Percentiles rank a stretch among this genome's conserved stretches.
phyloP scores from a whole-genome alignment of 225 moss, liverwort and hornwort genomes.

The Bryum argenteum region DNA sequence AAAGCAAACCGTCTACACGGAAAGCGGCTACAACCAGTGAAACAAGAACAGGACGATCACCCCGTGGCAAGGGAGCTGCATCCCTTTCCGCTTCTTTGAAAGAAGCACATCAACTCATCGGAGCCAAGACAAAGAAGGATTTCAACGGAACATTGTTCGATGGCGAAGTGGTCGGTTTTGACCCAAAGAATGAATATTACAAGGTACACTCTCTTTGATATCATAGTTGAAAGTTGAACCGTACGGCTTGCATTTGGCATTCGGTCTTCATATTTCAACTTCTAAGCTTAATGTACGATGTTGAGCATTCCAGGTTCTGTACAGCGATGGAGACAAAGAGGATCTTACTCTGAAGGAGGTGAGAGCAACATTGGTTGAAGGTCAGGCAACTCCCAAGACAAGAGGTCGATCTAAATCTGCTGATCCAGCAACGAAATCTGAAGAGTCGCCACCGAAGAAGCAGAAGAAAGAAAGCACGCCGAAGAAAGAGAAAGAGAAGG shows the following conservation, averaged over 20 bases:
- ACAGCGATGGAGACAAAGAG: constrained; percentile 54
- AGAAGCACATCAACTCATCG: constrained; percentile 53
- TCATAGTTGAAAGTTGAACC: too few relatives aligned
- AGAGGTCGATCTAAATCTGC: constrained; percentile 46
- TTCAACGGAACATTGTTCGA: constrained; percentile 28
- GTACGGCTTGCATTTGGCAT: too few relatives aligned
- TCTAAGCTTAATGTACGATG: constrained; percentile 11
- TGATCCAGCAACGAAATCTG: constrained; percentile 38
- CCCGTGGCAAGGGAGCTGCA: constrained; percentile 48
- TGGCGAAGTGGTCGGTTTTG: constrained; percentile 53
- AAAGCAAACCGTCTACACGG: constrained; percentile 57
- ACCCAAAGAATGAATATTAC: constrained; percentile 48
- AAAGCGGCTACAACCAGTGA: constrained; percentile 48
- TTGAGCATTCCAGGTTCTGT: constrained; percentile 41
- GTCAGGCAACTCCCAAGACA: constrained; percentile 45
- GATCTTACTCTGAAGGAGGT: constrained; percentile 49
- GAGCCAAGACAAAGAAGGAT: constrained; percentile 42
- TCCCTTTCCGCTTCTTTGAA: constrained; percentile 28
- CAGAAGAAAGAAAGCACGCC: constrained; percentile 46
- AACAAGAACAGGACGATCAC: constrained; percentile 43
- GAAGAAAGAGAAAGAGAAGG: constrained; percentile 60
- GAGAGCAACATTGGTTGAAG: constrained; percentile 41
- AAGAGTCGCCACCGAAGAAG: constrained; percentile 51
- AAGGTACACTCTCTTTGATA: constrained; percentile 30
- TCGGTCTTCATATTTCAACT: not conserved